A percentile compares a stretch with the other conserved stretches of the same genome.
Conservation (phyloP, 2,329 filamentous ascomycete species). For the Ophiosphaerella korrae region DNA sequence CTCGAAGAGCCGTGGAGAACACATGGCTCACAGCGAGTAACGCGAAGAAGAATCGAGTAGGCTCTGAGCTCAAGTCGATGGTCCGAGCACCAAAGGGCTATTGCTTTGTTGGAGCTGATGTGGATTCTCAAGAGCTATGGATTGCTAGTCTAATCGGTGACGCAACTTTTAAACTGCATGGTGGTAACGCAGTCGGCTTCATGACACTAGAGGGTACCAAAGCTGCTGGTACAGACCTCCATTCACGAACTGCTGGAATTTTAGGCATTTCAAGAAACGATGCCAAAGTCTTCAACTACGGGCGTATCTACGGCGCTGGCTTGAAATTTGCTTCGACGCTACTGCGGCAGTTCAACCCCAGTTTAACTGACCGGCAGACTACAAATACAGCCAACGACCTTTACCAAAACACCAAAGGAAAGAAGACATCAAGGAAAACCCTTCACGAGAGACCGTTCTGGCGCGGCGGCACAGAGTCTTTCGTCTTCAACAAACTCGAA, state of each 20-base stretch:
- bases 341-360: slow-evolving; percentile 90
- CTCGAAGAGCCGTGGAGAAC: slow-evolving; percentile 90
- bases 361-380: slow-evolving; percentile 78
- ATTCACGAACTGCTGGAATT: slow-evolving; percentile 91
- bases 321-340: slow-evolving; percentile 90
- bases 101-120: slow-evolving; percentile 93
- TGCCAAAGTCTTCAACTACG: slow-evolving; percentile 98
- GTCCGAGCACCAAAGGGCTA: slow-evolving; percentile 89
- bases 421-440: slow-evolving; percentile 75
- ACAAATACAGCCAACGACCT: slow-evolving; percentile 75
- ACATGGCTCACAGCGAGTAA: slow-evolving; percentile 99
- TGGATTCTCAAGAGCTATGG: slow-evolving; percentile 97
- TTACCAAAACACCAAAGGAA: slow-evolving; percentile 88
- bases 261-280: slow-evolving; percentile 92
- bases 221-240: slow-evolving; percentile 88
- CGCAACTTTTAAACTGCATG: slow-evolving; percentile 91
- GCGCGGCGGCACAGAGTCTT: slow-evolving; percentile 94
- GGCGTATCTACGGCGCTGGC: slow-evolving; percentile 97
- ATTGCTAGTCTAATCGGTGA: slow-evolving; percentile 95
- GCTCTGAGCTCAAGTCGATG: slow-evolving; percentile 97
- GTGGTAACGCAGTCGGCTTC: slow-evolving; percentile 96
- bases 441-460: slow-evolving; percentile 82
- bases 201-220: slow-evolving; percentile 99
- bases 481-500: slow-evolving; percentile 97
- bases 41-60: slow-evolving; percentile 92